phyloP scores from a whole-genome alignment of 2,329 filamentous ascomycete species.

The Fusarium avenaceum region DNA sequence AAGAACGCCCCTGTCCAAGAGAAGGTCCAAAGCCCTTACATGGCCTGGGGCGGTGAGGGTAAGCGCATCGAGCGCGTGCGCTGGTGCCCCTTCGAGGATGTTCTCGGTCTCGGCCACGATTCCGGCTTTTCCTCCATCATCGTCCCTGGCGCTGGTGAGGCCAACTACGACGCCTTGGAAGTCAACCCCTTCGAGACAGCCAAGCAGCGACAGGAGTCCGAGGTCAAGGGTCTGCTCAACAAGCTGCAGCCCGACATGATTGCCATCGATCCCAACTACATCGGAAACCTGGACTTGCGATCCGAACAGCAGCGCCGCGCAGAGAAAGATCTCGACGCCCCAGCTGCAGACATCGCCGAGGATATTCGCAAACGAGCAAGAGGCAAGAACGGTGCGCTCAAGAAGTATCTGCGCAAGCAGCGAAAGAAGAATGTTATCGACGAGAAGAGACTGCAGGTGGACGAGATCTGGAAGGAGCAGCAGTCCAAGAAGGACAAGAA shows the following conservation, averaged over 20 bases:
- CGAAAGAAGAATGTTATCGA: conserved; percentile 94
- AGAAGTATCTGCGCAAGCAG: conserved; percentile 92
- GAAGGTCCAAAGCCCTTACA: conserved; percentile 89
- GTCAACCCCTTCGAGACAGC: conserved; percentile 94
- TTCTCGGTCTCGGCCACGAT: conserved; percentile 87
- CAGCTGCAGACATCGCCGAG: conserved; percentile 68
- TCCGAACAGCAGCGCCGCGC: conserved; percentile 81
- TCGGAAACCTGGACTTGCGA: conserved; percentile 87
- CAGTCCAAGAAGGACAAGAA: conserved; percentile 75
- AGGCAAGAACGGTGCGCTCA: conserved; percentile 89
- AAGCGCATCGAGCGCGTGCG: conserved; percentile 82
- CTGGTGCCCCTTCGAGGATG: conserved; percentile 96
- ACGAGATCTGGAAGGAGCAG: conserved; percentile 83
- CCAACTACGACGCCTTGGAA: conserved; percentile 95
- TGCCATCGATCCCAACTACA: conserved; percentile 89
- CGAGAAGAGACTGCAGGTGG: conserved; percentile 88
- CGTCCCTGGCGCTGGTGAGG: conserved; percentile 93
- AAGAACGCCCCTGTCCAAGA: conserved; percentile 78
- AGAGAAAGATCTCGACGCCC: conserved; percentile 82
- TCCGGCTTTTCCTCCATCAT: conserved; percentile 90
- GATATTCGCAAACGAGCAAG: conserved; percentile 82
- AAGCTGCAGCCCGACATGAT: conserved; percentile 99
- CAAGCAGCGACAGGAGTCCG: conserved; percentile 92
- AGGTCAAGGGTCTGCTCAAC: conserved; percentile 91
- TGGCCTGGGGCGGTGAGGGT: conserved; percentile 92